These are phyloP conservation scores for Starmerella cellae DNA, from an alignment of 805 yeast species.

Conservation along the genomic window DNA sequence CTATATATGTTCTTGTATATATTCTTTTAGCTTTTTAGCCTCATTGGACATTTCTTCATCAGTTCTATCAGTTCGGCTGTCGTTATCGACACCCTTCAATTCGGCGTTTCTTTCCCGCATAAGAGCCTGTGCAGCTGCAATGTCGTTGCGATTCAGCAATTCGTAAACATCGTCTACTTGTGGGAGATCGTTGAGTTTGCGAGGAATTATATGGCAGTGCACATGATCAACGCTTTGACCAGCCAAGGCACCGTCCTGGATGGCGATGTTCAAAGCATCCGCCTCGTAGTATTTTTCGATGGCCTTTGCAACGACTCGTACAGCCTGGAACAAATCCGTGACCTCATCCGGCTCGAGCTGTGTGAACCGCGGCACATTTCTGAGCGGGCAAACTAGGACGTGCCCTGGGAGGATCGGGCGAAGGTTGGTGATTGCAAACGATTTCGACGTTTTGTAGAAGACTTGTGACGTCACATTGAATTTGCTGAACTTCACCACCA, in stretches of 20 bases:
- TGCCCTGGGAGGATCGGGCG: slow-evolving; percentile 94
- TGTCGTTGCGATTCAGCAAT: slow-evolving; percentile 44
- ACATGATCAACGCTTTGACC: slow-evolving; percentile 95
- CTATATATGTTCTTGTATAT: slow-evolving; percentile 9
- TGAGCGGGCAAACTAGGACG: slow-evolving; percentile 71
- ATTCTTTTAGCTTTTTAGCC: slow-evolving; percentile 38
- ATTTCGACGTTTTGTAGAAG: slow-evolving; percentile 42
- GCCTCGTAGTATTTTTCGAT: slow-evolving; percentile 58
- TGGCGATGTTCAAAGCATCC: slow-evolving; percentile 75
- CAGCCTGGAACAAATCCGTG: slow-evolving; percentile 60
- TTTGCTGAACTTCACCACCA: slow-evolving; percentile 23
- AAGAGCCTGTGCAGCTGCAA: slow-evolving; percentile 32
- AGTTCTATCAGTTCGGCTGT: slow-evolving; percentile 46
- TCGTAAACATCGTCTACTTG: slow-evolving; percentile 68
- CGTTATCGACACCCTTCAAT: slow-evolving; percentile 28
- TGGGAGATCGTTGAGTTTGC: slow-evolving; percentile 41
- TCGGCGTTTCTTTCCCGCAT: slow-evolving; percentile 24
- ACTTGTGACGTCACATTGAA: slow-evolving; percentile 28
- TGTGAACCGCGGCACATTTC: slow-evolving; percentile 51
- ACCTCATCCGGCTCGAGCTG: slow-evolving; percentile 58
- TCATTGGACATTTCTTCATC: slow-evolving; percentile 58
- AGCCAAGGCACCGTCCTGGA: slow-evolving; percentile 92
- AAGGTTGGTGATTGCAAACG: slow-evolving; percentile 79
- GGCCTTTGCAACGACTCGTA: slow-evolving; percentile 58
- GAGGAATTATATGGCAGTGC: slow-evolving; percentile 87